Evolutionary conservation across 495 filamentous ascomycete genomes (phyloP), one percentile per base, ranked within the genome.

Genomic region (Podospora pseudocomata): DNA sequence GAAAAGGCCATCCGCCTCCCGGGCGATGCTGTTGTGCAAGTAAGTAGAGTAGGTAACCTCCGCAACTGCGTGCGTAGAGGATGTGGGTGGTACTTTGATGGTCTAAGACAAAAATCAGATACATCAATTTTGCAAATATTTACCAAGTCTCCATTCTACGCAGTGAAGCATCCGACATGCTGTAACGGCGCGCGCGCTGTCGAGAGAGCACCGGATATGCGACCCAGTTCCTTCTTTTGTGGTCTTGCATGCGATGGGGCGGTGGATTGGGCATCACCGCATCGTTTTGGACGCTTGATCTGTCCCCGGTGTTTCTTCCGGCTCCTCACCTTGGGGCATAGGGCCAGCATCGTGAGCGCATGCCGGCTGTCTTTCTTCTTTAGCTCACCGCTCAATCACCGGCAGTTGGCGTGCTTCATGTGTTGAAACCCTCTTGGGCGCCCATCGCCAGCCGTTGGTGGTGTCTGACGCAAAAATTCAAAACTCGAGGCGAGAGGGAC

Each of bases 221-320:
- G 59, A 18, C 60, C 34, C n/a, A 27, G 19, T 18, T 30, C 28
- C 54, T 55, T 30, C 54, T 59, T 63, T 60, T 30, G 54, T 55
- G 2, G 30, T 49, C 11, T 30, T 61, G 55, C 68, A 70, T 55
- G 61, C 68, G 19, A 55, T n/a, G 23, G n/a, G 34, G 60, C 16
- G 15, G 23, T 32, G 60, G 63, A 56, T 70, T 67, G 65, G 68
- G 68, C 68, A 70, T 60, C 68, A 70, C 66, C 68, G 68, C 68
- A 70, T 70, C 11, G 54, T 15, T 23, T 28, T 67, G 54, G 64
- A n/a, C 20, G 32, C 23, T 49, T 70, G 49, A 64, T 7, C 39
- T 61, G n/a, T 30, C 49, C 55, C 54, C 32, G 28, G 23, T 23
- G 49, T 28, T 49, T 23, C 23, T 26, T n/a, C 54, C 18, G 44